Evolutionary conservation across 345 rosid species (phyloP).

Genomic region (Arabis hirsuta): DNA sequence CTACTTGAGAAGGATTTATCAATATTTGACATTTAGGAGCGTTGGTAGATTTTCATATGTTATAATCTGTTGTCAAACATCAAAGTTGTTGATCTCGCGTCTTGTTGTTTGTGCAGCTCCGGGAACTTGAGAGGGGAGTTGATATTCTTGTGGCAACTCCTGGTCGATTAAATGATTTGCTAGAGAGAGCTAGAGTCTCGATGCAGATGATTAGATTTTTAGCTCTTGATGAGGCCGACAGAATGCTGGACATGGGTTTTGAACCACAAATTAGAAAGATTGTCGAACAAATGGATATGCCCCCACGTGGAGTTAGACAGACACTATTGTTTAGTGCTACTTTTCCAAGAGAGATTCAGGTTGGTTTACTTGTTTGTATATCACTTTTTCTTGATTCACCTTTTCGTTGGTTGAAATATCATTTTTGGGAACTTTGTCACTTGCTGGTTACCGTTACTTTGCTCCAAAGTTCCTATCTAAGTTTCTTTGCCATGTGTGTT

Average conservation of each 20-base stretch:
- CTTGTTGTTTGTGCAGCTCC: slow-evolving; percentile 61
- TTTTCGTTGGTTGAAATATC: slow-evolving; percentile 19
- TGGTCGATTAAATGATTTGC: slow-evolving; percentile 91
- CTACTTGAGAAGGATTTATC: slow-evolving; percentile 10
- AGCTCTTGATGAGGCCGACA: slow-evolving; percentile 98
- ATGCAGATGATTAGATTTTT: slow-evolving; percentile 86
- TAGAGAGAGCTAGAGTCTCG: slow-evolving; percentile 97
- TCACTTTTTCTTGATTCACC: slow-evolving; percentile 25
- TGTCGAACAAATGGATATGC: slow-evolving; percentile 98
- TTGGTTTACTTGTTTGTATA: slow-evolving; percentile 32
- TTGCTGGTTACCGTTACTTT: slow-evolving; percentile 1
- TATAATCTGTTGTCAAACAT: neutral
- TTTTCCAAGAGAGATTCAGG: slow-evolving; percentile 98
- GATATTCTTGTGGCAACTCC: slow-evolving; percentile 99
- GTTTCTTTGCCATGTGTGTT: slow-evolving; percentile 18
- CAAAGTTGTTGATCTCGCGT: slow-evolving; percentile 6
- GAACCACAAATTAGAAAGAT: slow-evolving; percentile 98
- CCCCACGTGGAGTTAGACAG: slow-evolving; percentile 82
- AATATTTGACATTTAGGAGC: slow-evolving; percentile 1
- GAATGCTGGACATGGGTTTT: slow-evolving; percentile 99
- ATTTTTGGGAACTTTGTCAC: slow-evolving; percentile 1
- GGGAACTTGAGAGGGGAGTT: slow-evolving; percentile 95
- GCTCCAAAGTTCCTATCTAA: neutral
- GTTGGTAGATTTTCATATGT: neutral
- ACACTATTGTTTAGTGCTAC: slow-evolving; percentile 98